phyloP scores from a whole-genome alignment of 768 basidiomycete species.

The Clitopilus passeckerianus region DNA sequence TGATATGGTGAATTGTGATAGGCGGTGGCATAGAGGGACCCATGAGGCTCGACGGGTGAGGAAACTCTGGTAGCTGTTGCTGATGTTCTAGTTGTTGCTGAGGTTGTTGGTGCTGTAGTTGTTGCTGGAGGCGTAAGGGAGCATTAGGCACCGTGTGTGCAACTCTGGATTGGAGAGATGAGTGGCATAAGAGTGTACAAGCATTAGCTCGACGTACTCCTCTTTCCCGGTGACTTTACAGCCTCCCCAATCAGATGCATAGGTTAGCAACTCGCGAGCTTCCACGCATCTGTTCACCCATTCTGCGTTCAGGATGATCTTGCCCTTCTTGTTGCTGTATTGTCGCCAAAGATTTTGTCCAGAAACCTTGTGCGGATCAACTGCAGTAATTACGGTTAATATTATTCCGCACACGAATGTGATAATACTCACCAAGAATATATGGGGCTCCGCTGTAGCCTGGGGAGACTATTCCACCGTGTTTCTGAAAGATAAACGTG shows the following conservation, averaged over 20 bases:
- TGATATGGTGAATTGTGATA: conserved; percentile 1
- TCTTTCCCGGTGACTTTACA: conserved; percentile 78
- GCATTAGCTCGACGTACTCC: conserved; percentile 39
- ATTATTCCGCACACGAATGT: background rate
- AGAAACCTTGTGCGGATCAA: conserved; percentile 73
- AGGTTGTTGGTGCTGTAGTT: background rate
- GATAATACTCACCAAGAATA: conserved; percentile 59
- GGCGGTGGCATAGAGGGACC: conserved; percentile 2
- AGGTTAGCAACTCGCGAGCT: conserved; percentile 64
- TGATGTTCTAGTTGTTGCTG: background rate
- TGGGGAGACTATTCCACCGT: conserved; percentile 69
- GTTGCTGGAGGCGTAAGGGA: conserved; percentile 12
- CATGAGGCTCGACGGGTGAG: conserved; percentile 10
- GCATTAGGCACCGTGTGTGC: conserved; percentile 5
- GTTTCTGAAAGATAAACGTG: conserved; percentile 42
- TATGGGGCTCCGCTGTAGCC: conserved; percentile 78
- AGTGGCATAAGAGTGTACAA: background rate
- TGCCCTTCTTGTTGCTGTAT: conserved; percentile 75
- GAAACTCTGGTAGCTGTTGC: conserved; percentile 6
- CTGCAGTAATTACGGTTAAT: conserved; percentile 30
- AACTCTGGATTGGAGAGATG: background rate
- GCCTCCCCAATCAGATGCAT: conserved; percentile 71
- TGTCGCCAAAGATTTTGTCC: conserved; percentile 81
- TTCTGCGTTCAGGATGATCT: conserved; percentile 65
- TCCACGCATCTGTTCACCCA: conserved; percentile 82